Percentiles rank a stretch among this genome's conserved stretches.
These are phyloP conservation scores for Diaporthe destruens DNA, from an alignment of 2,329 filamentous ascomycete genomes.

Conservation along the genomic window DNA sequence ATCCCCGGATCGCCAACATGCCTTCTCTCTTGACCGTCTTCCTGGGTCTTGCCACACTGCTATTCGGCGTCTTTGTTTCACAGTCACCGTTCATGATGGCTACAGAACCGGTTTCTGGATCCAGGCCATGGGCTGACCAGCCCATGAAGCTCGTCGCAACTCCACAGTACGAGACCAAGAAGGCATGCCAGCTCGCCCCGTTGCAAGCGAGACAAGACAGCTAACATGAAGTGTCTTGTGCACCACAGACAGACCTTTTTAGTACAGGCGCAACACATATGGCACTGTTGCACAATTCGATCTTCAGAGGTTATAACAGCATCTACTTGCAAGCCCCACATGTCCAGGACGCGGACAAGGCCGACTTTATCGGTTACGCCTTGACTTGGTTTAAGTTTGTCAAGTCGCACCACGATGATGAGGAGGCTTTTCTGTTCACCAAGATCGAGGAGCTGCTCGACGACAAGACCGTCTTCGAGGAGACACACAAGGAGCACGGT, in stretches of 20 bases:
- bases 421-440: slow-evolving; percentile 68
- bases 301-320: slow-evolving; percentile 73
- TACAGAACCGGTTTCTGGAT: slow-evolving; percentile 47
- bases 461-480: slow-evolving; percentile 63
- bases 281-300: slow-evolving; percentile 71
- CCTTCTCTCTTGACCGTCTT: slow-evolving; percentile 45
- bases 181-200: slow-evolving; percentile 51
- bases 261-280: slow-evolving; percentile 71
- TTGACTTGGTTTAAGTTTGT: slow-evolving; percentile 71
- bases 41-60: slow-evolving; percentile 49
- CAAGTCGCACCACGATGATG: slow-evolving; percentile 71
- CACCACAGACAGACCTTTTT: slow-evolving; percentile 66
- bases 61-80: slow-evolving; percentile 53
- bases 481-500: slow-evolving; percentile 69
- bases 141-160: slow-evolving; percentile 68
- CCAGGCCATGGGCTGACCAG: slow-evolving; percentile 64
- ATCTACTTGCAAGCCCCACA: slow-evolving; percentile 71
- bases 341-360: slow-evolving; percentile 63
- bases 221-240: neutral
- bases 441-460: slow-evolving; percentile 65
- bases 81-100: slow-evolving; percentile 57
- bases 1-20: slow-evolving; percentile 27
- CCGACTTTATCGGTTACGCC: slow-evolving; percentile 69
- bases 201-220: neutral
- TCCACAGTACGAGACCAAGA: slow-evolving; percentile 64